Percentiles rank a stretch among this genome's conserved stretches.
phyloP scores from a whole-genome alignment of 1,284 basidiomycete genomes.

The Leccinum solheimii region DNA sequence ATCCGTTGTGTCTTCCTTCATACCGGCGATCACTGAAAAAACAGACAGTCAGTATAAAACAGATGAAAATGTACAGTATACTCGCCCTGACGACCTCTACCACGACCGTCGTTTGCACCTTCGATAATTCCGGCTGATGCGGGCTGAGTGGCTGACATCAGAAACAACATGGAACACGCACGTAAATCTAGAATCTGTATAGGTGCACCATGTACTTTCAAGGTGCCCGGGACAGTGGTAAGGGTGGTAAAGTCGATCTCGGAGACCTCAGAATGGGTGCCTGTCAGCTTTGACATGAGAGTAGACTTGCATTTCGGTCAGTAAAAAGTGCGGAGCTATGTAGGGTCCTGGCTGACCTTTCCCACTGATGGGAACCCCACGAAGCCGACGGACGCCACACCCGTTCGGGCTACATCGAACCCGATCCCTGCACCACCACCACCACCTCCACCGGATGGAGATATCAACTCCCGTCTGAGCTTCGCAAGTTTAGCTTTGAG shows the following conservation, averaged over 20 bases:
- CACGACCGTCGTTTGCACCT: conserved; percentile 97
- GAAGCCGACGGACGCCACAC: conserved; percentile 95
- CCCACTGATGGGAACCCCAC: conserved; percentile 88
- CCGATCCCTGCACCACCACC: conserved; percentile 85
- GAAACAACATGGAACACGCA: conserved; percentile 46
- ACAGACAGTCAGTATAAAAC: conserved; percentile 6
- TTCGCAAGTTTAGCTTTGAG: conserved; percentile 99
- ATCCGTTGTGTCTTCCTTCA: conserved; percentile 27
- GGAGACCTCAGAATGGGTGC: conserved; percentile 96
- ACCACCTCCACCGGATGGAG: conserved; percentile 68
- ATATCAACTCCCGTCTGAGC: conserved; percentile 91
- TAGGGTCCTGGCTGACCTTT: conserved; percentile 57
- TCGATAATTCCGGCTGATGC: conserved; percentile 92
- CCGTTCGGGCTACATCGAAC: conserved; percentile 97
- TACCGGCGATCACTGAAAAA: conserved; percentile 76
- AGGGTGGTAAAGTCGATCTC: conserved; percentile 98
- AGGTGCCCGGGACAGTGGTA: conserved; percentile 92
- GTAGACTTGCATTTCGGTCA: conserved; percentile 65
- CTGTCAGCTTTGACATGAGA: conserved; percentile 97
- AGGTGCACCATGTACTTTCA: conserved; percentile 93
- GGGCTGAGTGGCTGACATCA: conserved; percentile 1
- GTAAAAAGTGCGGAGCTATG: background rate
- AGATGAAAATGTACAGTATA: conserved; percentile 6
- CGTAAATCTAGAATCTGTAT: conserved; percentile 87
- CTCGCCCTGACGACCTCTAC: conserved; percentile 92